These are phyloP conservation scores for Lactarius pseudohatsudake DNA, from an alignment of 768 basidiomycete genomes.

Conservation along the genomic window DNA sequence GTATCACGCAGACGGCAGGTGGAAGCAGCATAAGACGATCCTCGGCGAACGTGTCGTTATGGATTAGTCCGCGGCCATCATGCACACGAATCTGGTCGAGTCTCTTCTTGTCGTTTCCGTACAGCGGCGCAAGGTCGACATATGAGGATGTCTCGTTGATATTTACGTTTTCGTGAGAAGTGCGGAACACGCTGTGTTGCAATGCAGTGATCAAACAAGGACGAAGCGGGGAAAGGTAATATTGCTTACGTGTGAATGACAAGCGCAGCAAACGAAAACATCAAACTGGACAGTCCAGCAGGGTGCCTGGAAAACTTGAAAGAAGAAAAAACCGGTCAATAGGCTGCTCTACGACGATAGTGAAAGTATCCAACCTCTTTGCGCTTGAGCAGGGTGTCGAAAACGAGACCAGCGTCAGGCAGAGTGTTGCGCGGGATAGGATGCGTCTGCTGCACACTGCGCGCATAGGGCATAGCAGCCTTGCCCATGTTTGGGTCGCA, in stretches of 20 bases:
- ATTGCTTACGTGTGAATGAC: conserved; percentile 68
- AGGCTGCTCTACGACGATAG: no score
- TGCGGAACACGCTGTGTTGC: conserved; percentile 71
- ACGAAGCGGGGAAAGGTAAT: neutral
- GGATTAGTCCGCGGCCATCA: conserved; percentile 64
- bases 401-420: conserved; percentile 78
- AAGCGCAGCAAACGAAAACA: conserved; percentile 81
- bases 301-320: conserved; percentile 78
- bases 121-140: conserved; percentile 80
- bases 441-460: conserved; percentile 72
- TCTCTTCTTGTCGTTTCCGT: conserved; percentile 66
- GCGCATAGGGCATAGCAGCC: conserved; percentile 77
- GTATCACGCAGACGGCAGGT: conserved; percentile 68
- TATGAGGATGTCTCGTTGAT: conserved; percentile 88
- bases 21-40: conserved; percentile 78
- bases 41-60: conserved; percentile 76
- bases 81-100: conserved; percentile 57
- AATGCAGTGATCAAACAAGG: neutral
- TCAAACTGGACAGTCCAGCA: conserved; percentile 71
- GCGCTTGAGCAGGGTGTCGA: conserved; percentile 74
- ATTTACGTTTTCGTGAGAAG: conserved; percentile 59
- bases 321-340: no score
- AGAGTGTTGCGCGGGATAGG: conserved; percentile 65
- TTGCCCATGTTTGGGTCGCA: conserved; percentile 70
- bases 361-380: conserved; percentile 49